phyloP scores from a whole-genome alignment of 345 rosid species.

The Citrus inodora region DNA sequence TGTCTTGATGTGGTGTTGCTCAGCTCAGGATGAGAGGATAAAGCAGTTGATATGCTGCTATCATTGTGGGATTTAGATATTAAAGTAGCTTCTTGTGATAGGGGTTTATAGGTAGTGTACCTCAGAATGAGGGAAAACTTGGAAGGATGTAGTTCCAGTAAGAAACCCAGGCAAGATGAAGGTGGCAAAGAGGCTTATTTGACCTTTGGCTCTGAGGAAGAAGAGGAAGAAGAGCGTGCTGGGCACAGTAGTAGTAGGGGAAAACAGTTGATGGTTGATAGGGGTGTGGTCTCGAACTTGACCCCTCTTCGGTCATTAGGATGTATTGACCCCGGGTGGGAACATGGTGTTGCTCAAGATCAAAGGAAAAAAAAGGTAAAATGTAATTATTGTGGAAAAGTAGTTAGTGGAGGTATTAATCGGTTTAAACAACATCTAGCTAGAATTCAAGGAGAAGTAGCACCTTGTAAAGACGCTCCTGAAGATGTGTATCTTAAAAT shows the following conservation, averaged over 20 bases:
- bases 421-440: constrained; percentile 53
- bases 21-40: constrained; percentile 36
- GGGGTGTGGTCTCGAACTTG: constrained; percentile 17
- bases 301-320: constrained; percentile 43
- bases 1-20: constrained; percentile 26
- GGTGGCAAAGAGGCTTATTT: constrained; percentile 25
- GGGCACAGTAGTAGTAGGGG: constrained; percentile 25
- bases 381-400: constrained; percentile 47
- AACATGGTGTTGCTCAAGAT: constrained; percentile 46
- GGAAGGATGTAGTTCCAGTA: constrained; percentile 34
- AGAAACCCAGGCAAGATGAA: constrained; percentile 26
- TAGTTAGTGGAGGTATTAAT: constrained; percentile 52
- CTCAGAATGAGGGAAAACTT: constrained; percentile 38
- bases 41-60: constrained; percentile 43
- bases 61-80: constrained; percentile 27
- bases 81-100: constrained; percentile 37
- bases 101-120: constrained; percentile 33
- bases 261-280: constrained; percentile 24
- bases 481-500: constrained; percentile 44
- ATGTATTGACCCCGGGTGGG: constrained; percentile 52
- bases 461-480: constrained; percentile 41
- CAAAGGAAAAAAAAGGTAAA: constrained; percentile 46
- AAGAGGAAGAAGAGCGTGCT: constrained; percentile 23
- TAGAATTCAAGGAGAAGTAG: constrained; percentile 52
- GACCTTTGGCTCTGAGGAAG: constrained; percentile 21